Conservation (phyloP, 2,329 filamentous ascomycete genomes). For the Aureobasidium sp. region DNA sequence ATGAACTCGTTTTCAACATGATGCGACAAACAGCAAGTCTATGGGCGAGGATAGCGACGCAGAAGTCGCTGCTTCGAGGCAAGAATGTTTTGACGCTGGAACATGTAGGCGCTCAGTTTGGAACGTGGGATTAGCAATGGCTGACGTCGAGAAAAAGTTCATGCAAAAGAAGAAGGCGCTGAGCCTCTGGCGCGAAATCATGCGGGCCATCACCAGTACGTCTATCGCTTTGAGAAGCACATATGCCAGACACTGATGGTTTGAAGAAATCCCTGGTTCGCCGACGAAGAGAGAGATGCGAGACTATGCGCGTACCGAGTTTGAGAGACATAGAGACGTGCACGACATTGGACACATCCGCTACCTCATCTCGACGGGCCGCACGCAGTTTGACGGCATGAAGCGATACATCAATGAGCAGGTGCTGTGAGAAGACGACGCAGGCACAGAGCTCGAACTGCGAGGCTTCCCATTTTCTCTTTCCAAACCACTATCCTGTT, state of each 20-base stretch:
- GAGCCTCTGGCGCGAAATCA: conserved; percentile 38
- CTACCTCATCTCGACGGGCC: conserved; percentile 40
- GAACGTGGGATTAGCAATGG: neutral
- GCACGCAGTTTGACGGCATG: conserved; percentile 43
- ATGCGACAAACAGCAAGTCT: conserved; percentile 8
- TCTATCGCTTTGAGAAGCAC: too few species aligned
- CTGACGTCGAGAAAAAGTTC: conserved; percentile 29
- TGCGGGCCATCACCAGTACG: conserved; percentile 32
- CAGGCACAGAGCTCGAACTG: neutral
- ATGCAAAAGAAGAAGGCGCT: conserved; percentile 40
- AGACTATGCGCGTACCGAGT: conserved; percentile 40
- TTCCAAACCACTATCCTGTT: neutral
- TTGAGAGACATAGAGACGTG: conserved; percentile 37
- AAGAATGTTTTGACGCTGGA: conserved; percentile 27
- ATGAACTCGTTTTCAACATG: neutral
- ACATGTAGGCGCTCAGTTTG: conserved; percentile 19
- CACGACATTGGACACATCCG: conserved; percentile 40
- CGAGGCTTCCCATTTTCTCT: neutral
- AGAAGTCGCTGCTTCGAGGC: conserved; percentile 19
- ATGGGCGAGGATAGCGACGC: conserved; percentile 24
- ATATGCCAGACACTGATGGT: neutral
- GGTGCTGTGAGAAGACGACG: conserved; percentile 12
- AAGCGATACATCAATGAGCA: conserved; percentile 32
- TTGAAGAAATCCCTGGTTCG: conserved; percentile 26
- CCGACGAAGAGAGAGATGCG: conserved; percentile 35